Percentiles rank a stretch among this genome's conserved stretches.
Evolutionary conservation across 129 eudicot species (phyloP).

Genomic region (Flaveria ramosissima): DNA sequence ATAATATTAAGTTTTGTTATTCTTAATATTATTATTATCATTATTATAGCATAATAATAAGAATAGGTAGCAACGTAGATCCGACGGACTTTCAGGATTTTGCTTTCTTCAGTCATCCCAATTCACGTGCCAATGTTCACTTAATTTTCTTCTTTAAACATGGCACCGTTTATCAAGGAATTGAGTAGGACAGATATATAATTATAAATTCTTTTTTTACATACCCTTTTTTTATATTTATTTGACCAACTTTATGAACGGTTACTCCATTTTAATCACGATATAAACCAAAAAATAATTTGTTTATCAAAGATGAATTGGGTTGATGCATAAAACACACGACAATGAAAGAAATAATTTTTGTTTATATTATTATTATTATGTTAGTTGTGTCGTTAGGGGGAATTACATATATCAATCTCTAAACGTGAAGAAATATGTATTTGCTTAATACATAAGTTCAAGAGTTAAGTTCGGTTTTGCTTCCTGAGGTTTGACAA

Average conservation of each 20-base stretch:
- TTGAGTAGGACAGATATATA: not conserved
- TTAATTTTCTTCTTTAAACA: constrained; percentile 34
- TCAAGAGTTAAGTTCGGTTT: no score
- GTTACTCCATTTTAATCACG: not conserved
- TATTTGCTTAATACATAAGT: no score
- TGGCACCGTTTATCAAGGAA: constrained; percentile 36
- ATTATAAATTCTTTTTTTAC: not conserved
- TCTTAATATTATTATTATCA: not conserved
- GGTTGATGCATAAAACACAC: no score
- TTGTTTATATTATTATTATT: no score
- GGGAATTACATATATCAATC: no score
- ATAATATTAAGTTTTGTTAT: not conserved
- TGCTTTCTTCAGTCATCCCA: constrained; percentile 35
- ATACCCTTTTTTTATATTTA: constrained; percentile 1
- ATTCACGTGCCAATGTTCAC: constrained; percentile 33
- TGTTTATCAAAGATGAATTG: no score
- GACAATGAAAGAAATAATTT: no score
- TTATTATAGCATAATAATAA: not conserved
- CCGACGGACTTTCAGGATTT: constrained; percentile 46
- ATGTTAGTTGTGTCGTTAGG: no score
- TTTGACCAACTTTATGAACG: constrained; percentile 17
- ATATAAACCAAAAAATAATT: not conserved
- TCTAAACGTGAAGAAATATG: no score
- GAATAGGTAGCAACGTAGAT: constrained; percentile 35
- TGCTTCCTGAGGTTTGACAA: no score